These are phyloP conservation scores for Lichtheimia ornata DNA, from an alignment of 371 early-diverging fungal genomes.

Conservation along the genomic window DNA sequence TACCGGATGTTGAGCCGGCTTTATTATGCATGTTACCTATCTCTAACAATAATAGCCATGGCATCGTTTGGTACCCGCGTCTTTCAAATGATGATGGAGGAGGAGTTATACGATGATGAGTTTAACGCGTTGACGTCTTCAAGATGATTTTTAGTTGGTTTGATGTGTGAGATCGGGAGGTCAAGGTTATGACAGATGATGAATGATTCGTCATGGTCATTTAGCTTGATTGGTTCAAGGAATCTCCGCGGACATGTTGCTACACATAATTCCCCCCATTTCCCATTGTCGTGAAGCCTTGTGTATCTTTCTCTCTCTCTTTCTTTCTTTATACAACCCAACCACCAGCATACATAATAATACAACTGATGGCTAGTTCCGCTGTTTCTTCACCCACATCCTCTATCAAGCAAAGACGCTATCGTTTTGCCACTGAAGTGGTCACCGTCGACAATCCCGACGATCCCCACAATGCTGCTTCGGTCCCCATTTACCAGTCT, in stretches of 20 bases:
- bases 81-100: too few species aligned
- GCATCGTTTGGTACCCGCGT: too few species aligned
- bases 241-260: background rate
- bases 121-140: too few species aligned
- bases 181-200: background rate
- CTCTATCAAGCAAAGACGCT: constrained; percentile 49
- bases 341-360: too few species aligned
- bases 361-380: constrained; percentile 23
- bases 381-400: constrained; percentile 35
- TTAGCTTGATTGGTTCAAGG: constrained; percentile 2
- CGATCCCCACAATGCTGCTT: constrained; percentile 90
- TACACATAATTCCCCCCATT: background rate
- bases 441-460: constrained; percentile 78
- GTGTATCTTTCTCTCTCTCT: constrained; percentile 1
- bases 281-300: background rate
- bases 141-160: too few species aligned
- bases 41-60: too few species aligned
- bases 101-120: too few species aligned
- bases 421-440: constrained; percentile 87
- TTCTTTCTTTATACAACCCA: constrained; percentile 1
- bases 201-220: constrained; percentile 1
- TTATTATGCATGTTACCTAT: too few species aligned
- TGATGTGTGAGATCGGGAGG: background rate
- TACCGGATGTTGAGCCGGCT: too few species aligned
- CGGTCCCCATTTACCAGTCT: constrained; percentile 95